phyloP scores from a whole-genome alignment of 345 rosid species.

The Aurinia saxatilis region DNA sequence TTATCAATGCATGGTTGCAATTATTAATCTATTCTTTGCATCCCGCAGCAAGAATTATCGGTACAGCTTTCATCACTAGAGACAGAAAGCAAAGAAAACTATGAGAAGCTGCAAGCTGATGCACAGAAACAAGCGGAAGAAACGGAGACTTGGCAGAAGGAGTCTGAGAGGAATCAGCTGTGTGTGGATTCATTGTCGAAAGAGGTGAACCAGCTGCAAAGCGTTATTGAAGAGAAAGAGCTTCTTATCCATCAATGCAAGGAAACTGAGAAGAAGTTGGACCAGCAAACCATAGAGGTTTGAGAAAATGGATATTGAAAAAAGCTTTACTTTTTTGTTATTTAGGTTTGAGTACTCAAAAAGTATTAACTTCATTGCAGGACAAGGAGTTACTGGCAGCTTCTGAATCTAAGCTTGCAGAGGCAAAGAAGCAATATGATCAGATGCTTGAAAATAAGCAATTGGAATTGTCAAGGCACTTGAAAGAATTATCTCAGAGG shows the following conservation, averaged over 20 bases:
- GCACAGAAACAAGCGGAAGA: conserved; percentile 44
- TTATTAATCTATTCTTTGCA: conserved; percentile 18
- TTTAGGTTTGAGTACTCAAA: conserved; percentile 7
- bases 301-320: background rate
- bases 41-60: conserved; percentile 58
- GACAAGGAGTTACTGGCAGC: conserved; percentile 47
- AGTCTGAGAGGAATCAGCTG: conserved; percentile 40
- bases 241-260: conserved; percentile 44
- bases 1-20: conserved; percentile 12
- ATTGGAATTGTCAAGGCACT: conserved; percentile 70
- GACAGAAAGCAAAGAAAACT: conserved; percentile 46
- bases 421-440: conserved; percentile 67
- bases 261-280: conserved; percentile 51
- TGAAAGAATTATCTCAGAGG: conserved; percentile 87
- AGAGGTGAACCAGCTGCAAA: conserved; percentile 50
- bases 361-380: conserved; percentile 37
- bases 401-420: conserved; percentile 61
- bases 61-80: conserved; percentile 50
- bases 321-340: background rate
- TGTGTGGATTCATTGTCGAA: conserved; percentile 43
- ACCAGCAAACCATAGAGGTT: conserved; percentile 64
- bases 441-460: conserved; percentile 77
- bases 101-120: conserved; percentile 48
- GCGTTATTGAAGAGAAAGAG: conserved; percentile 57
- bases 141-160: conserved; percentile 39